Base-by-base conservation (phyloP, 257 asterid species). In the Lycium ferocissimum region DNA sequence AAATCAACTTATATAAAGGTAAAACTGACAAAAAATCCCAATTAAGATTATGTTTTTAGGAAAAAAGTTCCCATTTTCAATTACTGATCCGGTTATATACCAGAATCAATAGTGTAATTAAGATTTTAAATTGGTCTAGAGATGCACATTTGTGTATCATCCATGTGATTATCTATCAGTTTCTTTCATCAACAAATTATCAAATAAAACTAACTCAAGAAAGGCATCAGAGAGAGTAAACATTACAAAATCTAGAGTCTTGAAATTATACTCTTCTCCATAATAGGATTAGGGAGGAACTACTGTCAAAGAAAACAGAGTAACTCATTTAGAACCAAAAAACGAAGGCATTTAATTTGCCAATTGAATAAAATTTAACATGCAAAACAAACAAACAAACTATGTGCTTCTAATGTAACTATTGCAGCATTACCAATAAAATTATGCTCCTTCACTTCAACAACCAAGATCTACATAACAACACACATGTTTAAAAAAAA, bases 321-420 rank as follows among this genome's bases (percentile, higher is more conserved):
- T 8, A 72, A 73, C 81, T 75, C 49, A 17, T 35, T 67, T 18
- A 56, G 62, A 15, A 7, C 62, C 9, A 18, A 18, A 13, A 56
- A 56, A 56, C 14, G 15, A 56, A 7, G 9, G 62, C 6, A 56
- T 13, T 56, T 56, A 26, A 26, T 26, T 26, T 56, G 62, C 20
- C 11, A 20, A 6, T 73, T 45, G 12, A 18, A 22, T n/a, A 18
- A 49, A 59, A 59, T 59, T 73, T n/a, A 15, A 47, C 13, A 49
- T 75, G 61, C 81, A 75, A 49, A 49, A 75, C 81, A 20, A 73
- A 49, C 20, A 75, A 75, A 75, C 49, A 75, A 75, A 75, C 49
- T 49, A 73, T 72, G 7, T 72, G 17, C 58, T 72, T n/a, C 18
- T 22, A 20, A 57, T 57, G 62, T 57, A 57, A 57, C 62, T 57